Conservation (phyloP, 2,329 filamentous ascomycete species). For the Claviceps sp. region DNA sequence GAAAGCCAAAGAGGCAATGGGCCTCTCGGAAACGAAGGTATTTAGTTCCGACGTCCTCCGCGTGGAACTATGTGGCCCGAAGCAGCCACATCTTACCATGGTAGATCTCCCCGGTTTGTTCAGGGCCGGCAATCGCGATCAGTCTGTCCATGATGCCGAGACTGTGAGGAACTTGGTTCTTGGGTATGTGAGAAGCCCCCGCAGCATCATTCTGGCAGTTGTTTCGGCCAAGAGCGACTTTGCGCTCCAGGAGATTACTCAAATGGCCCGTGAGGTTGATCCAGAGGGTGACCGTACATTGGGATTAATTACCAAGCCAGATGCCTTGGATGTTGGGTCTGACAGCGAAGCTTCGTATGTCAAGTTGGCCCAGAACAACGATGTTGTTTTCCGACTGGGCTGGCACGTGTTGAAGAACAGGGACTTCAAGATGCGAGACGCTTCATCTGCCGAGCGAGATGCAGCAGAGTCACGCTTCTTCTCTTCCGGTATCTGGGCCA, state of each 20-base stretch:
- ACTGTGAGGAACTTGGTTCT: slow-evolving; percentile 25
- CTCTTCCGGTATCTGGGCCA: slow-evolving; percentile 24
- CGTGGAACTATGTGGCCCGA: slow-evolving; percentile 33
- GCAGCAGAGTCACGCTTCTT: slow-evolving; percentile 30
- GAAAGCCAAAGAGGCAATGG: slow-evolving; percentile 6
- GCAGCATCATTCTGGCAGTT: slow-evolving; percentile 48
- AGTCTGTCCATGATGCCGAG: slow-evolving; percentile 21
- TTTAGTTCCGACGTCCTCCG: slow-evolving; percentile 34
- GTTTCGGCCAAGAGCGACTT: slow-evolving; percentile 42
- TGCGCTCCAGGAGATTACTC: slow-evolving; percentile 37
- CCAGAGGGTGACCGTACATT: slow-evolving; percentile 28
- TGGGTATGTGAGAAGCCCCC: slow-evolving; percentile 39
- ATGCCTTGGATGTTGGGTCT: slow-evolving; percentile 21
- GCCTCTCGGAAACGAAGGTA: slow-evolving; percentile 7
- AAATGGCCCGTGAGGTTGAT: slow-evolving; percentile 4
- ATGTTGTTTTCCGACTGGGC: slow-evolving; percentile 34
- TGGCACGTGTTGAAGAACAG: slow-evolving; percentile 39
- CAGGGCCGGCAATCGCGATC: slow-evolving; percentile 29
- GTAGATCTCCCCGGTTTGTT: slow-evolving; percentile 45
- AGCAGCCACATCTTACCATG: slow-evolving; percentile 38
- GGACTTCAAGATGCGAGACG: slow-evolving; percentile 19
- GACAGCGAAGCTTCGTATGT: slow-evolving; percentile 27
- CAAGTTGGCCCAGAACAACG: slow-evolving; percentile 29
- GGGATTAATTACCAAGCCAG: slow-evolving; percentile 45
- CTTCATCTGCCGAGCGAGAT: slow-evolving; percentile 23